phyloP scores from a whole-genome alignment of 495 filamentous ascomycete species.

The Penicillium turbatum region DNA sequence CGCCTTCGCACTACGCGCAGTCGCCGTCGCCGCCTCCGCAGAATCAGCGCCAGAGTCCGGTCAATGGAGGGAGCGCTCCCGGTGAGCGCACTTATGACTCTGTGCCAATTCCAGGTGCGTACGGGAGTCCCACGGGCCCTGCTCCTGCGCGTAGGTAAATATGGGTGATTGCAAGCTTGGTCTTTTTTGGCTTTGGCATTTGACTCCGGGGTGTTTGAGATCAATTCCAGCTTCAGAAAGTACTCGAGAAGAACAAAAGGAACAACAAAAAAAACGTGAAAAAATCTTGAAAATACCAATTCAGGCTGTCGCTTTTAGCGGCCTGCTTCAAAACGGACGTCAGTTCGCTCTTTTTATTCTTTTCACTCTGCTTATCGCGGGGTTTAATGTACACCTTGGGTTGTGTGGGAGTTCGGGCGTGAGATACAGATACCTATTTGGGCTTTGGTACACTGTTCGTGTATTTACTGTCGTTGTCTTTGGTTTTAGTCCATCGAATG shows the following conservation, averaged over 20 bases:
- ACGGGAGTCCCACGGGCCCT: slow-evolving; percentile 42
- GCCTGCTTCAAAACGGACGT: slow-evolving; percentile 5
- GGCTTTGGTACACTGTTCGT: slow-evolving; percentile 11
- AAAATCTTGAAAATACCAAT: slow-evolving; percentile 8
- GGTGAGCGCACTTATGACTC: slow-evolving; percentile 48
- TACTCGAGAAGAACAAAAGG: background rate
- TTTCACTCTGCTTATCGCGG: slow-evolving; percentile 10
- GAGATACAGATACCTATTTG: slow-evolving; percentile 21
- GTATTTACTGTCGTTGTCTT: slow-evolving; percentile 7
- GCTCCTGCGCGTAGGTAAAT: slow-evolving; percentile 26
- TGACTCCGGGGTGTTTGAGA: background rate
- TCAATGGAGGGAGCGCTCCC: slow-evolving; percentile 29
- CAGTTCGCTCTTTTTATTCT: background rate
- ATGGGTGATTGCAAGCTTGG: slow-evolving; percentile 1
- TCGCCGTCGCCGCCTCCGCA: slow-evolving; percentile 20
- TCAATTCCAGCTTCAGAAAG: background rate
- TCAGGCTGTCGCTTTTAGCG: background rate
- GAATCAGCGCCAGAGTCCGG: slow-evolving; percentile 33
- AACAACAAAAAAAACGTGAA: slow-evolving; percentile 13
- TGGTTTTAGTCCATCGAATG: slow-evolving; percentile 4
- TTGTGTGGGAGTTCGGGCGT: slow-evolving; percentile 12
- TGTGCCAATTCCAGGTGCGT: slow-evolving; percentile 51
- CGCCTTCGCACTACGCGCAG: slow-evolving; percentile 17
- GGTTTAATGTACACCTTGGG: slow-evolving; percentile 13
- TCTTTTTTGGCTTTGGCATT: background rate